Conservation (phyloP, 352 stramenopile species). For the Phytophthora citrophthora region DNA sequence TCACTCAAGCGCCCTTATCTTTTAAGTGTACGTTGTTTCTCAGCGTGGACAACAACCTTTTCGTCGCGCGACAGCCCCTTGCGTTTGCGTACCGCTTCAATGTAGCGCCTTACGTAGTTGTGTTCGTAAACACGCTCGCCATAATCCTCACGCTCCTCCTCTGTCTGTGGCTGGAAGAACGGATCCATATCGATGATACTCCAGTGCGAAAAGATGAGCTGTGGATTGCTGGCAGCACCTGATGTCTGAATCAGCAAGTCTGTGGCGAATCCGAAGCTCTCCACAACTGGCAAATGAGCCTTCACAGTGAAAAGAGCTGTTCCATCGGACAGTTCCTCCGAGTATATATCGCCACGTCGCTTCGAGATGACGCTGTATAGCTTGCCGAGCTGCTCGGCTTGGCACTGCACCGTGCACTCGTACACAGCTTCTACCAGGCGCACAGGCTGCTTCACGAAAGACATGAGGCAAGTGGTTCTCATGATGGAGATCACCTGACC, state of each 20-base stretch:
- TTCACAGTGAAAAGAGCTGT: constrained; percentile 96
- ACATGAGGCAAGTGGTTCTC: constrained; percentile 71
- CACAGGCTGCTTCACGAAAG: constrained; percentile 86
- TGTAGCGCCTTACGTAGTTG: constrained; percentile 95
- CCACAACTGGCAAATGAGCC: constrained; percentile 93
- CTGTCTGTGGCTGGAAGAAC: constrained; percentile 96
- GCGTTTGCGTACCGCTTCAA: constrained; percentile 93
- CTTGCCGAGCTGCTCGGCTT: constrained; percentile 92
- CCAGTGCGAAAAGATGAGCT: constrained; percentile 97
- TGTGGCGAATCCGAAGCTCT: constrained; percentile 94
- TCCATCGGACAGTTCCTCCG: constrained; percentile 90
- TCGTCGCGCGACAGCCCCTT: constrained; percentile 95
- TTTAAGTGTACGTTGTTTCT: constrained; percentile 97
- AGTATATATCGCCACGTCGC: constrained; percentile 90
- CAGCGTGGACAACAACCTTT: constrained; percentile 95
- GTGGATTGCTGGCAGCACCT: constrained; percentile 94
- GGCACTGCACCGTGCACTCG: constrained; percentile 87
- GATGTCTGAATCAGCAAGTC: constrained; percentile 95
- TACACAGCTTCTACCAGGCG: constrained; percentile 93
- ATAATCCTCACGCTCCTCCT: constrained; percentile 96
- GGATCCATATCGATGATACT: constrained; percentile 93
- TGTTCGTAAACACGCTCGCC: constrained; percentile 92
- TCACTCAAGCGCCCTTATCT: constrained; percentile 46
- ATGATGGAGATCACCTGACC: constrained; percentile 86
- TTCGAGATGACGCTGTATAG: constrained; percentile 95